Base-by-base conservation (phyloP, 1,139 yeast species). In the Blastobotrys apis region DNA sequence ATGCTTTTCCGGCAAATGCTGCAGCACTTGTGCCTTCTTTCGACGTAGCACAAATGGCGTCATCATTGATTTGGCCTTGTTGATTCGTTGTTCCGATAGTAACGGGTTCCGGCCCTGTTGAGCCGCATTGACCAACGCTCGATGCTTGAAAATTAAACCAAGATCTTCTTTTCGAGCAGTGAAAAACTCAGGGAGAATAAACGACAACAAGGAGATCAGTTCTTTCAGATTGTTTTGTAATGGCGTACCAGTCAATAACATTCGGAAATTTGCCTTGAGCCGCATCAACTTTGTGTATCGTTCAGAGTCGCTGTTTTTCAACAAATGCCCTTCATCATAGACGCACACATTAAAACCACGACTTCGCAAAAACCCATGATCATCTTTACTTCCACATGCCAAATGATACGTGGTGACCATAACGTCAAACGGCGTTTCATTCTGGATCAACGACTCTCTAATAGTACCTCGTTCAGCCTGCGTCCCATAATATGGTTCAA, bases 61-160 rank as follows among this genome's bases (percentile, higher is more conserved):
- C 98, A 92, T 92, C 97, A 92, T 92, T 3, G 94, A 83, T 63
- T 86, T 87, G 5, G 99, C 99, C 59, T 88, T 84, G 35, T 80
- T 76, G 49, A 92, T 88, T 1, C 98, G 94, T 65, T 92, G 95
- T 53, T 83, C 82, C 0, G 97, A 87, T 39, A 92, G 69, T 44
- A 92, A 72, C 2, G 96, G 97, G 56, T 84, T 85, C 56, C 80
- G 84, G 37, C 51, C 59, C 3, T 46, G 47, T 0, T 67, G 54
- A 37, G 69, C 64, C 44, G 72, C 74, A 2, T 75, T 71, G 2
- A 94, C 83, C 41, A 80, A 79, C 9, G 87, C 87, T 59, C 81
- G 83, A 64, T 88, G 95, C 63, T 82, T 83, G 69, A 90, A 90
- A 40, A 90, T 78, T 1, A 83, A 80, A 41, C 82, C 81, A 47